Conservation (phyloP, 192 early-diverging fungal genomes). For the Phlyctochytrium bullatum region DNA sequence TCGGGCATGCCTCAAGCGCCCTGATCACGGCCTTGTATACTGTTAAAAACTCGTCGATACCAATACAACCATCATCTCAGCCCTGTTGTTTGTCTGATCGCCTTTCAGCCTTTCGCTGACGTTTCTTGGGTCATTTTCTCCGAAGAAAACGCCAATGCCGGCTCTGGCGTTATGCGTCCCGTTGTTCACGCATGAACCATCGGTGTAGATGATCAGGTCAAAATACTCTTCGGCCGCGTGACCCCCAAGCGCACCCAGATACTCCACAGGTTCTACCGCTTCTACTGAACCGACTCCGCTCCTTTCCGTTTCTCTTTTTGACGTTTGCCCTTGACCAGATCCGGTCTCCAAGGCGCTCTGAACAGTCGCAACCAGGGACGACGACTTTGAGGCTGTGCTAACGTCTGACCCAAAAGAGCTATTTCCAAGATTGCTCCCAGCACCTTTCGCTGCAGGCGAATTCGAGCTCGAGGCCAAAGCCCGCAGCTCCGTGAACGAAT, state of each 20-base stretch:
- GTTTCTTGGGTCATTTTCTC: slow-evolving; percentile 60
- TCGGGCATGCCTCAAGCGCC: slow-evolving; percentile 27
- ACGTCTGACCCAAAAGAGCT: neutral
- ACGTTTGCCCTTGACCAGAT: no score
- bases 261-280: neutral
- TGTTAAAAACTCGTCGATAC: slow-evolving; percentile 12
- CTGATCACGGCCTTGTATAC: slow-evolving; percentile 27
- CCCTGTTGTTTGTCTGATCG: slow-evolving; percentile 50
- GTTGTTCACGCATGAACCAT: slow-evolving; percentile 76
- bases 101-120: slow-evolving; percentile 35
- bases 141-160: slow-evolving; percentile 86
- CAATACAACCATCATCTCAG: slow-evolving; percentile 42
- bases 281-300: neutral
- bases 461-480: neutral
- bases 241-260: neutral
- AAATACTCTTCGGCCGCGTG: neutral
- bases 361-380: no score
- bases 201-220: slow-evolving; percentile 61
- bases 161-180: slow-evolving; percentile 61
- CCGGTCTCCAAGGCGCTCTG: no score
- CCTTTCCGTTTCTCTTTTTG: neutral
- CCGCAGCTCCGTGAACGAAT: neutral
- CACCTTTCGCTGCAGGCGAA: neutral
- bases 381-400: no score
- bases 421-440: neutral